Percentiles rank a stretch among this genome's conserved stretches.
Conservation (phyloP, 495 filamentous ascomycete species). For the Tetracladium setigerum region DNA sequence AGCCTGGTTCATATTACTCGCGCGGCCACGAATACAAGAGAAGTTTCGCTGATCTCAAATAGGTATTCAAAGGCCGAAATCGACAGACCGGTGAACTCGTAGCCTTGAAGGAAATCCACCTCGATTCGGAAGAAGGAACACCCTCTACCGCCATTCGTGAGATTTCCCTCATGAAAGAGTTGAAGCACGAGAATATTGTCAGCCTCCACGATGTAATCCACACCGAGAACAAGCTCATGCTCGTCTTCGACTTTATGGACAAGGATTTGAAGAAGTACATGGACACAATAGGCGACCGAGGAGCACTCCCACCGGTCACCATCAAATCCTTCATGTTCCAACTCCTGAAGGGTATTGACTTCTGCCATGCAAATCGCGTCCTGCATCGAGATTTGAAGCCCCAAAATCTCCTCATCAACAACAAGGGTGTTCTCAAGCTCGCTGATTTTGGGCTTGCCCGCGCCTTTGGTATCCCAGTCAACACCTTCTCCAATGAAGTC, state of each 20-base stretch:
- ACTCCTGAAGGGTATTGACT: conserved; percentile 86
- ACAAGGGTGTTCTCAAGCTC: conserved; percentile 84
- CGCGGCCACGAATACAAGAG: not conserved
- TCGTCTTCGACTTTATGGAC: conserved; percentile 98
- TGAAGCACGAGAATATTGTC: conserved; percentile 97
- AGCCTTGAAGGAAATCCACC: conserved; percentile 97
- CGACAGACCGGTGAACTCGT: conserved; percentile 93
- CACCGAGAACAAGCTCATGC: conserved; percentile 98
- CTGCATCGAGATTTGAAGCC: conserved; percentile 95
- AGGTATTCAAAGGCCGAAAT: conserved; percentile 99
- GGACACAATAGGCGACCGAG: conserved; percentile 80
- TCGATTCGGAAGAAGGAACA: conserved; percentile 97
- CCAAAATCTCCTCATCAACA: conserved; percentile 92
- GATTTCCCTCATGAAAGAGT: conserved; percentile 97
- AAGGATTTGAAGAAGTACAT: conserved; percentile 99
- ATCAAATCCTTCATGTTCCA: conserved; percentile 99
- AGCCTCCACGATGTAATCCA: conserved; percentile 98
- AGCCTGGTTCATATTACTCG: not conserved
- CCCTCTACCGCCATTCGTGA: conserved; percentile 98
- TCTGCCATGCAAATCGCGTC: conserved; percentile 93
- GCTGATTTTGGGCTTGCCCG: conserved; percentile 90
- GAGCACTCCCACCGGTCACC: conserved; percentile 71
- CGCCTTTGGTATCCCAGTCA: conserved; percentile 94
- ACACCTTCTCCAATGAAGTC: conserved; percentile 97
- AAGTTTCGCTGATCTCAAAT: conserved; percentile 1